phyloP scores from a whole-genome alignment of 2,329 filamentous ascomycete genomes.

The Verticillium klebahnii region DNA sequence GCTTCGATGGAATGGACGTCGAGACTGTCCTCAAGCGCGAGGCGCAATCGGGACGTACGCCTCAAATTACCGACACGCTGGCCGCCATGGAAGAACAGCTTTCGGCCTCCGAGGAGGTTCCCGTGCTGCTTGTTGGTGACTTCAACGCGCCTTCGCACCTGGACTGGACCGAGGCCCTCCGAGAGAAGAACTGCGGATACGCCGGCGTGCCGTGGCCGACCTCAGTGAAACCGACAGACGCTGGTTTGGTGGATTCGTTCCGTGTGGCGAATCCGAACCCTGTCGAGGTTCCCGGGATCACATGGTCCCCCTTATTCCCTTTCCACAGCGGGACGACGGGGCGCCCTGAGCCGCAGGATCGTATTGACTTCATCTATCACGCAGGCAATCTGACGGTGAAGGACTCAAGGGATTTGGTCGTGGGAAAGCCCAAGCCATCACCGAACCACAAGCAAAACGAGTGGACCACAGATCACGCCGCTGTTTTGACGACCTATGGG shows the following conservation, averaged over 20 bases:
- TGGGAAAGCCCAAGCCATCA: constrained; percentile 25
- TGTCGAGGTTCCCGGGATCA: constrained; percentile 23
- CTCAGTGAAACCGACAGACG: constrained; percentile 25
- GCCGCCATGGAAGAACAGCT: constrained; percentile 25
- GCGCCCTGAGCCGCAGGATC: constrained; percentile 30
- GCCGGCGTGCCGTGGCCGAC: constrained; percentile 31
- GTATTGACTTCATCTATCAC: constrained; percentile 39
- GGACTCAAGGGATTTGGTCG: constrained; percentile 23
- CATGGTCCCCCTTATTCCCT: constrained; percentile 35
- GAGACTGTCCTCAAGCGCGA: constrained; percentile 29
- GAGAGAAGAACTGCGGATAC: constrained; percentile 29
- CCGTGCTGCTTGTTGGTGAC: constrained; percentile 34
- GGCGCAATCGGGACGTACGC: constrained; percentile 28
- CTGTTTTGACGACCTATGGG: not conserved
- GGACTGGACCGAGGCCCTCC: constrained; percentile 30
- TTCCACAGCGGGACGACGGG: constrained; percentile 19
- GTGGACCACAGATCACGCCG: constrained; percentile 34
- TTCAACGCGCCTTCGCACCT: constrained; percentile 40
- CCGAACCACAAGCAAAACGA: constrained; percentile 32
- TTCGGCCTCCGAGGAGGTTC: constrained; percentile 21
- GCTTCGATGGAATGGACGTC: constrained; percentile 27
- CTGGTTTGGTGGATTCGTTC: constrained; percentile 34
- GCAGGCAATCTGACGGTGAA: constrained; percentile 26
- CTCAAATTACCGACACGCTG: constrained; percentile 30
- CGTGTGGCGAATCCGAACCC: constrained; percentile 31